phyloP scores from a whole-genome alignment of 495 filamentous ascomycete species.

The Xylaria scruposa region DNA sequence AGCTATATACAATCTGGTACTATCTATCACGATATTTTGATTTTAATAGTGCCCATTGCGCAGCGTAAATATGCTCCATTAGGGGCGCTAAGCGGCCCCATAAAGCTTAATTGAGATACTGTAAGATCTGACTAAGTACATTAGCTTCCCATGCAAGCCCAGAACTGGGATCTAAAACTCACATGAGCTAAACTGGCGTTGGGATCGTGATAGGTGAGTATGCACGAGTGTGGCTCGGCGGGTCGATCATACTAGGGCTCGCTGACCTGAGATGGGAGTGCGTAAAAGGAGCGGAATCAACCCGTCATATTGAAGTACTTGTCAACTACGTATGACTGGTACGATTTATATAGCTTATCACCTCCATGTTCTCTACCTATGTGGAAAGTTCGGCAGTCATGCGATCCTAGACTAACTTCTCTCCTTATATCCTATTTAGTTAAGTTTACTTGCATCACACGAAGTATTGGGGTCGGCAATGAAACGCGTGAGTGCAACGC shows the following conservation, averaged over 20 bases:
- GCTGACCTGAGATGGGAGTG: conserved; percentile 19
- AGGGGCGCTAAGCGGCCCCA: background rate
- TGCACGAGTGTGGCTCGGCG: background rate
- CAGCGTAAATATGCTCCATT: conserved; percentile 2
- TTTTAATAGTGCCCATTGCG: too few species aligned
- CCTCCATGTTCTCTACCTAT: too few species aligned
- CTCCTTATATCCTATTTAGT: too few species aligned
- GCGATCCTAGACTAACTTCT: too few species aligned
- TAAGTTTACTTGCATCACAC: too few species aligned
- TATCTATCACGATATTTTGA: too few species aligned
- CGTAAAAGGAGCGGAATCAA: background rate
- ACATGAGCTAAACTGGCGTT: background rate
- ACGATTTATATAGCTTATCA: too few species aligned
- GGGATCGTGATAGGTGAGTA: conserved; percentile 7
- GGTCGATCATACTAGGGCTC: background rate
- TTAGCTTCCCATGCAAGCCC: background rate
- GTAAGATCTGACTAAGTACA: background rate
- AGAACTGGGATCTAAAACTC: conserved; percentile 5
- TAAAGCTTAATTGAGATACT: conserved; percentile 14
- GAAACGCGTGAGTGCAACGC: background rate
- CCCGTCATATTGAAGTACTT: background rate
- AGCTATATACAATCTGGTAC: background rate
- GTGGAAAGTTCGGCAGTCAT: too few species aligned
- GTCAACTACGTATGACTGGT: too few species aligned
- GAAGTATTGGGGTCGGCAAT: too few species aligned